Conservation (phyloP, 495 filamentous ascomycete species). For the Apiosordaria backusii region DNA sequence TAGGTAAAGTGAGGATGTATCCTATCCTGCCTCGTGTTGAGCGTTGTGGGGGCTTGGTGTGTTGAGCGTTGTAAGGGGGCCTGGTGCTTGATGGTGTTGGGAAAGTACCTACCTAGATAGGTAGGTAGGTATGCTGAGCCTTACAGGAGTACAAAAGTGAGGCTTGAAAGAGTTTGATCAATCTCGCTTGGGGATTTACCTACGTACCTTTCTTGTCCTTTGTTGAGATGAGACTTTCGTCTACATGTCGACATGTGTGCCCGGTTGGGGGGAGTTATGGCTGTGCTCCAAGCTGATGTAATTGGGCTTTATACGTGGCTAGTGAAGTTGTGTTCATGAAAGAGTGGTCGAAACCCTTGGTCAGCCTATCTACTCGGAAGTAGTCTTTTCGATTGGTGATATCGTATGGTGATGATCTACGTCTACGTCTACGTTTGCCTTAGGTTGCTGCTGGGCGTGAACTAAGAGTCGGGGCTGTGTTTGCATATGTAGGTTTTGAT, state of each 20-base stretch:
- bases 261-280: not conserved
- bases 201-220: too few relatives aligned
- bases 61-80: too few relatives aligned
- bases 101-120: too few relatives aligned
- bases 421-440: not conserved
- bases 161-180: too few relatives aligned
- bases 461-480: not conserved
- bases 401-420: not conserved
- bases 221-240: not conserved
- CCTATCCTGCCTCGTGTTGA: too few relatives aligned
- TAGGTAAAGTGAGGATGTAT: too few relatives aligned
- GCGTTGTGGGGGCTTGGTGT: too few relatives aligned
- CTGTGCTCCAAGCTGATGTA: not conserved
- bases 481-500: not conserved
- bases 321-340: not conserved
- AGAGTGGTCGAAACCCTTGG: not conserved
- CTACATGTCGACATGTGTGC: not conserved
- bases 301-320: not conserved
- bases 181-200: too few relatives aligned
- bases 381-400: not conserved
- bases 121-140: too few relatives aligned
- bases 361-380: too few relatives aligned
- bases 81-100: too few relatives aligned
- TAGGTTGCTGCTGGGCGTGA: not conserved
- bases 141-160: too few relatives aligned